Conservation (phyloP, 768 basidiomycete genomes). For the Mycena galopus region DNA sequence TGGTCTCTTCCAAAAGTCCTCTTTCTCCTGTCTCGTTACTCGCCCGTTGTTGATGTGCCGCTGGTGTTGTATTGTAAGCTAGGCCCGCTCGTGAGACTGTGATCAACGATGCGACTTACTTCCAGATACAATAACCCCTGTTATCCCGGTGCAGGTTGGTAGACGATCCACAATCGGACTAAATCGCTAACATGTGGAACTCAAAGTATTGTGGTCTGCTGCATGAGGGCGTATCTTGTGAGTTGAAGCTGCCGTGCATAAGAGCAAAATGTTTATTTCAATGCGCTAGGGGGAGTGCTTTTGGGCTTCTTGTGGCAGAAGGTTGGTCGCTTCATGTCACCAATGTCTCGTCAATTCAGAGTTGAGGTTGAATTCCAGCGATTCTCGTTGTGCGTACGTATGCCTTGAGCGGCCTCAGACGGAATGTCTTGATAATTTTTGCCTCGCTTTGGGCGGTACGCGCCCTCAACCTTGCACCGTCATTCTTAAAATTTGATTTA, state of each 20-base stretch:
- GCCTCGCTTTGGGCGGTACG: constrained; percentile 6
- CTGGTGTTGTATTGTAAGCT: constrained; percentile 21
- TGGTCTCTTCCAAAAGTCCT: constrained; percentile 22
- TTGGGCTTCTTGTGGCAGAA: constrained; percentile 18
- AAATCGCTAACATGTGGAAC: not conserved
- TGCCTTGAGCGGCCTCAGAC: constrained; percentile 12
- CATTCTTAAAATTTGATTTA: too few species aligned
- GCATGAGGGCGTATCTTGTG: not conserved
- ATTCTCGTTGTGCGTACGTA: constrained; percentile 22
- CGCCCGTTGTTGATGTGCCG: constrained; percentile 18
- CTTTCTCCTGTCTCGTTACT: constrained; percentile 18
- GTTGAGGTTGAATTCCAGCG: not conserved
- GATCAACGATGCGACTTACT: too few species aligned
- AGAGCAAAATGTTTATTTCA: not conserved
- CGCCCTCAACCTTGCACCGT: not conserved
- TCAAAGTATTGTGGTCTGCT: not conserved
- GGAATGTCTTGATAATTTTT: constrained; percentile 8
- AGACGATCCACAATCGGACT: not conserved
- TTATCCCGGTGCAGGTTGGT: not conserved
- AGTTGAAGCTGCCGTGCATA: not conserved
- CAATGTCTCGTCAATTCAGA: not conserved
- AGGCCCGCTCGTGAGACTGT: not conserved
- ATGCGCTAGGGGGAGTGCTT: constrained; percentile 10
- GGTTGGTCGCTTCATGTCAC: not conserved
- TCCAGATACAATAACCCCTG: constrained; percentile 15